These are phyloP conservation scores for Botrytis porri DNA, from an alignment of 2,329 filamentous ascomycete species.

Conservation along the genomic window DNA sequence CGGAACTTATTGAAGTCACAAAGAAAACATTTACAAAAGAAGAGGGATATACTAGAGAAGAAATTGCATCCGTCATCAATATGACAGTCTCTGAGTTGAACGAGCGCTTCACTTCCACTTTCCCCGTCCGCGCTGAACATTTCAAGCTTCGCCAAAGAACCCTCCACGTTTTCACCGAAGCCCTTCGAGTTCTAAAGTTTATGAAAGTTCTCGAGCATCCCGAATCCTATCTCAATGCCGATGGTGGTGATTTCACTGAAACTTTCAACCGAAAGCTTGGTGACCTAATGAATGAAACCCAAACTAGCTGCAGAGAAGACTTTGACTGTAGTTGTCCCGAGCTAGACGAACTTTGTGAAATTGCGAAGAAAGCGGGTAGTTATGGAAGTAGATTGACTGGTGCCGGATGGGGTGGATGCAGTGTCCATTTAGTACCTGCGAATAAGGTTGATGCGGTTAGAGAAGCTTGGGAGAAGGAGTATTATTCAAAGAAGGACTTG, in stretches of 20 bases:
- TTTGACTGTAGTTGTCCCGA: constrained; percentile 94
- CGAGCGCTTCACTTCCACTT: constrained; percentile 76
- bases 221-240: constrained; percentile 37
- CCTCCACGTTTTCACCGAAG: constrained; percentile 87
- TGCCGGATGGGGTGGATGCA: constrained; percentile 96
- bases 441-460: constrained; percentile 77
- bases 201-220: constrained; percentile 67
- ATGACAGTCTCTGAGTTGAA: constrained; percentile 71
- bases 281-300: constrained; percentile 82
- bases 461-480: constrained; percentile 73
- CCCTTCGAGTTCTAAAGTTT: constrained; percentile 81
- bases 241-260: constrained; percentile 46
- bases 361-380: constrained; percentile 74
- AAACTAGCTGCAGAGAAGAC: constrained; percentile 78
- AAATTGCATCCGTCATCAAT: constrained; percentile 71
- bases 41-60: constrained; percentile 83
- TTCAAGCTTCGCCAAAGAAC: constrained; percentile 89
- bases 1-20: constrained; percentile 66
- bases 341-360: constrained; percentile 81
- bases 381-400: constrained; percentile 87
- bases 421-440: constrained; percentile 84
- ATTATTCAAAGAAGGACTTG: constrained; percentile 67
- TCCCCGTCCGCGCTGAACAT: constrained; percentile 80
- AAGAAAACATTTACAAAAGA: constrained; percentile 70
- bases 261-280: constrained; percentile 69